A percentile compares a stretch with the other conserved stretches of the same genome.
Evolutionary conservation across 2,329 filamentous ascomycete genomes (phyloP).

Genomic region (Coniochaeta hoffmannii): DNA sequence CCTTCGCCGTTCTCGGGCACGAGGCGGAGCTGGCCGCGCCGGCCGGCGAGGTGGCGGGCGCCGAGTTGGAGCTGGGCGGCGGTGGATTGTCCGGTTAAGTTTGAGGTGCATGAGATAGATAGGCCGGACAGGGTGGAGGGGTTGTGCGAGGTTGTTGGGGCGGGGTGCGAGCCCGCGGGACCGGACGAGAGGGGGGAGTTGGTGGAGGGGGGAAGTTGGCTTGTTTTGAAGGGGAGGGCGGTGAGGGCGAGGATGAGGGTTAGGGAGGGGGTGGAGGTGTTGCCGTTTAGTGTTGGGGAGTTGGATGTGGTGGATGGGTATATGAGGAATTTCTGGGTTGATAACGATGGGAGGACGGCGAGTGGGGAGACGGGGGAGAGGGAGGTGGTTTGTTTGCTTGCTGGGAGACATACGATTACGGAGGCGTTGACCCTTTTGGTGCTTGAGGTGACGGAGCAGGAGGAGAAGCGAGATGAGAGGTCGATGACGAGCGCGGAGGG

Average conservation of each 20-base stretch:
- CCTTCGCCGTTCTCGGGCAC: not conserved
- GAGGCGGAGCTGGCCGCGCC: not conserved
- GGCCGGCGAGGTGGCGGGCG: conserved; percentile 9
- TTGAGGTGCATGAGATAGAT: conserved; percentile 3
- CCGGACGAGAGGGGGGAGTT: conserved; percentile 9
- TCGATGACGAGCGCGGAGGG: too few relatives aligned
- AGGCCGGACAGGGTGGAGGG: not conserved
- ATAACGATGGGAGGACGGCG: not conserved
- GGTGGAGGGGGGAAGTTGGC: not conserved
- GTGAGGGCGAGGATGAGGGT: not conserved
- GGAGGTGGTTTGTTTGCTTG: not conserved
- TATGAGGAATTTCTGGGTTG: conserved; percentile 6
- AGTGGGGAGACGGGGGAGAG: too few relatives aligned
- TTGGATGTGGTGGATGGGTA: conserved; percentile 8
- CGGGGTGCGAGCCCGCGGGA: conserved; percentile 2
- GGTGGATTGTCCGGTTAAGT: not conserved
- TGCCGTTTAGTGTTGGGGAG: not conserved
- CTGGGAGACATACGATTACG: not conserved
- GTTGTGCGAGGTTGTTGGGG: conserved; percentile 5
- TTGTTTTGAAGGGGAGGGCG: not conserved
- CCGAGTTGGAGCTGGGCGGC: conserved; percentile 12
- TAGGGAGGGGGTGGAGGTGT: not conserved
- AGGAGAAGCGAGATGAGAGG: not conserved
- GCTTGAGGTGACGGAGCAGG: not conserved
- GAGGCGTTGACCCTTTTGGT: not conserved